Conservation (phyloP, 257 asterid species). For the Eustoma russellianum region DNA sequence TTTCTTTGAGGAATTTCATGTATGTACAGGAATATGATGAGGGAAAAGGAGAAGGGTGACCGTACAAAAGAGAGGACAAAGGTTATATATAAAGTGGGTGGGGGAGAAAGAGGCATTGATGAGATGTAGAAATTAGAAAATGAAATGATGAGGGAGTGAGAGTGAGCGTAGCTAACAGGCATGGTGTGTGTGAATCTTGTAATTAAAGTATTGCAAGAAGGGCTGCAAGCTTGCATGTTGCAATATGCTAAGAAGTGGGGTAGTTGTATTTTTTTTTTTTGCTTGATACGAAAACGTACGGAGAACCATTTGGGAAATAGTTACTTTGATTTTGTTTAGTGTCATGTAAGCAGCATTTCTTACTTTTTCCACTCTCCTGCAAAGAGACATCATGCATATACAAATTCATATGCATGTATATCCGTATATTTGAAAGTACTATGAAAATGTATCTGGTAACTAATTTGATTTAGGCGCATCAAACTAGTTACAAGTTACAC, state of each 20-base stretch:
- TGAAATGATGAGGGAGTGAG: no score
- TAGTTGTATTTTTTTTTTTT: constrained; percentile 14
- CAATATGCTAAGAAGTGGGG: no score
- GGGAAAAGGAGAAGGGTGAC: constrained; percentile 20
- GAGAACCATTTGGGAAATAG: no score
- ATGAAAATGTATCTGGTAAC: no score
- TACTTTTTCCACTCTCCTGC: no score
- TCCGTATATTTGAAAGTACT: no score
- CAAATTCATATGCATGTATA: no score
- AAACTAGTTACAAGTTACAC: no score
- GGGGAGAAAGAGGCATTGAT: constrained; percentile 27
- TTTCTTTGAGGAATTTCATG: constrained; percentile 33
- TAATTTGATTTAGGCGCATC: no score
- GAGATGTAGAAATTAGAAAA: constrained; percentile 21
- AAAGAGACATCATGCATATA: no score
- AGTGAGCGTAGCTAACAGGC: constrained; percentile 36
- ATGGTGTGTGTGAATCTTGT: constrained; percentile 29
- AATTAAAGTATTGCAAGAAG: constrained; percentile 18
- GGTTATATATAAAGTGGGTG: constrained; percentile 42
- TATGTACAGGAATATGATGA: neutral
- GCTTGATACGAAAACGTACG: constrained; percentile 16
- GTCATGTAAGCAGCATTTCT: no score
- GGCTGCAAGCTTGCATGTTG: constrained; percentile 31
- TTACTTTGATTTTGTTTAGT: neutral
- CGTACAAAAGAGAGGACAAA: constrained; percentile 24